Conservation (phyloP, 148 eudicot genomes). For the Salicornia ramosissima region DNA sequence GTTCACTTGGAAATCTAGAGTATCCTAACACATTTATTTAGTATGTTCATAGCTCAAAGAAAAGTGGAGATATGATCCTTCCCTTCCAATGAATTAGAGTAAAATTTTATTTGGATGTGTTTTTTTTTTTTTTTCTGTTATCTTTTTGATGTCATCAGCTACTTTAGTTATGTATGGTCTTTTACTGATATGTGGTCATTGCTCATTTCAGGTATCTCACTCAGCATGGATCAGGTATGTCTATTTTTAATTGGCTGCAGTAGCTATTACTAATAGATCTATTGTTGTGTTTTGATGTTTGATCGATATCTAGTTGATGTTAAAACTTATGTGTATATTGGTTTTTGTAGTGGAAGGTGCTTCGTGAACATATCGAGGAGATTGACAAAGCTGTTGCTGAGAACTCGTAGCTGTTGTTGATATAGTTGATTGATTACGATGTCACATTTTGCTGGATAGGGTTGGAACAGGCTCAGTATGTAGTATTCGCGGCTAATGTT, state of each 20-base stretch:
- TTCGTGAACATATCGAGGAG: slow-evolving; percentile 49
- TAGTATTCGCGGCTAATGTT: slow-evolving; percentile 2
- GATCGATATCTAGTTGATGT: not conserved
- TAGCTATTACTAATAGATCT: not conserved
- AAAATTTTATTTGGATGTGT: no score
- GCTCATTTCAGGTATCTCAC: slow-evolving; percentile 51
- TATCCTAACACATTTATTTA: no score
- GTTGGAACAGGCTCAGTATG: not conserved
- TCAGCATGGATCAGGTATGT: slow-evolving; percentile 69
- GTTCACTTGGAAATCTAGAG: no score
- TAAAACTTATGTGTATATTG: slow-evolving; percentile 7
- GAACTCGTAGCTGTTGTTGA: slow-evolving; percentile 28
- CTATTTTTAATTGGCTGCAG: not conserved
- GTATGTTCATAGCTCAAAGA: no score
- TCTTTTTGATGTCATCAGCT: not conserved
- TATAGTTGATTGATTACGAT: slow-evolving; percentile 15
- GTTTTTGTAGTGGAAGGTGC: slow-evolving; percentile 50
- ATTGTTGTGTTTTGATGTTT: not conserved
- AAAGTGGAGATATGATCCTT: no score
- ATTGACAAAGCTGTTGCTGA: slow-evolving; percentile 53
- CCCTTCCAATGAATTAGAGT: no score
- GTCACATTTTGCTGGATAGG: slow-evolving; percentile 20
- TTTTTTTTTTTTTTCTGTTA: no score
- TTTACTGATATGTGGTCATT: slow-evolving; percentile 11
- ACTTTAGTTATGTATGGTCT: not conserved